phyloP scores from a whole-genome alignment of 768 basidiomycete genomes.

The Galerina sulciceps region DNA sequence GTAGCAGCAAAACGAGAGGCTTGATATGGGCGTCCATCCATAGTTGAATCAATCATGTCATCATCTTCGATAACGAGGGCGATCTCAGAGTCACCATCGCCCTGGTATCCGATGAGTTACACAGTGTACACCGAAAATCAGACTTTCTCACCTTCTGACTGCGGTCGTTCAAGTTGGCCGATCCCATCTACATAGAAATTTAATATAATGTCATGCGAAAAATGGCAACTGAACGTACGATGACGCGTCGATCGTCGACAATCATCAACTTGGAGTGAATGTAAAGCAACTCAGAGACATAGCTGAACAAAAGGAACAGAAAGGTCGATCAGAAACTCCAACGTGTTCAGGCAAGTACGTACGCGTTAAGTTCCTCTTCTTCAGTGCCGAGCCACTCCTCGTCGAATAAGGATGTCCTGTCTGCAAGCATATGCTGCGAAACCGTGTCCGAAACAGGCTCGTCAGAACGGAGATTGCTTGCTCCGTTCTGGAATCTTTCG shows the following conservation, averaged over 20 bases:
- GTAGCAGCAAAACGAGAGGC: conserved; percentile 84
- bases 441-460: conserved; percentile 76
- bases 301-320: conserved; percentile 47
- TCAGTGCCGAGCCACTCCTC: conserved; percentile 87
- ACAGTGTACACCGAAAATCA: background rate
- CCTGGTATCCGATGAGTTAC: conserved; percentile 41
- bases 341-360: conserved; percentile 15
- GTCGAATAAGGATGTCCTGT: conserved; percentile 61
- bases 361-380: conserved; percentile 83
- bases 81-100: conserved; percentile 95
- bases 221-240: conserved; percentile 53
- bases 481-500: conserved; percentile 71
- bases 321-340: conserved; percentile 8
- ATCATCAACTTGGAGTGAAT: conserved; percentile 94
- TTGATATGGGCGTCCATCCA: conserved; percentile 77
- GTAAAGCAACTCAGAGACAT: conserved; percentile 80
- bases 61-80: conserved; percentile 90
- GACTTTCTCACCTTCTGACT: conserved; percentile 63
- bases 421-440: conserved; percentile 76
- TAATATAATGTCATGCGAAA: background rate
- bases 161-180: conserved; percentile 91
- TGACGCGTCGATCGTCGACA: conserved; percentile 88
- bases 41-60: conserved; percentile 72
- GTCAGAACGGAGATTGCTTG: conserved; percentile 57
- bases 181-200: conserved; percentile 71